These are phyloP conservation scores for Zoysia matrella DNA, from an alignment of 202 grass and related monocot species.

Conservation along the genomic window DNA sequence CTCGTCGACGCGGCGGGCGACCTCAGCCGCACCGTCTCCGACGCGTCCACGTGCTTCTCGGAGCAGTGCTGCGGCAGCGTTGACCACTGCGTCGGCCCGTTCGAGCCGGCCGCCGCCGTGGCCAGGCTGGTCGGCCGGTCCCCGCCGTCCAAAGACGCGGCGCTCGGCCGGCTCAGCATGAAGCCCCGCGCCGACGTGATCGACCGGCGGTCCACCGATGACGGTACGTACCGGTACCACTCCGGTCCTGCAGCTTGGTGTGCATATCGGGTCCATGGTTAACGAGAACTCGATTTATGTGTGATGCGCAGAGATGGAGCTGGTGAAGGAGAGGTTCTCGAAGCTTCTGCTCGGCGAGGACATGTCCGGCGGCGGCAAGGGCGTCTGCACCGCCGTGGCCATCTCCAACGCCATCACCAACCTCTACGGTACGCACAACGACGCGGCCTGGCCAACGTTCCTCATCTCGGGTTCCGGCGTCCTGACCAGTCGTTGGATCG, in stretches of 20 bases:
- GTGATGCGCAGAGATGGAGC: conserved; percentile 65
- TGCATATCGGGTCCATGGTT: background rate
- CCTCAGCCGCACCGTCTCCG: conserved; percentile 76
- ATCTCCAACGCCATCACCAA: conserved; percentile 98
- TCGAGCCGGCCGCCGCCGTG: conserved; percentile 47
- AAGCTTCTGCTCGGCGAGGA: conserved; percentile 96
- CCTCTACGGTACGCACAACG: conserved; percentile 68
- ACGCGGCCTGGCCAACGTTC: too few species aligned
- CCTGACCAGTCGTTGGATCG: background rate
- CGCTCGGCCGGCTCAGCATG: conserved; percentile 59
- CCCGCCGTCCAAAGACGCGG: background rate
- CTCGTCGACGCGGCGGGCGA: conserved; percentile 39
- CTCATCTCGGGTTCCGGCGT: background rate
- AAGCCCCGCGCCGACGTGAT: conserved; percentile 71
- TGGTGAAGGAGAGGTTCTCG: conserved; percentile 93
- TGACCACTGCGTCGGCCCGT: conserved; percentile 58
- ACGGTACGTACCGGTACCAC: conserved; percentile 44
- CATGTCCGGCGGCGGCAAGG: conserved; percentile 87
- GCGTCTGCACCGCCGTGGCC: conserved; percentile 82
- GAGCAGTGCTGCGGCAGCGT: conserved; percentile 54
- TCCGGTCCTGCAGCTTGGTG: too few species aligned
- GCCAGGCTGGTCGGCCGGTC: conserved; percentile 48
- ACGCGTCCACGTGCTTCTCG: conserved; percentile 68
- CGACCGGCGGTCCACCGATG: conserved; percentile 61
- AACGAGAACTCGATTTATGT: background rate